Base-by-base conservation (phyloP, 2,329 filamentous ascomycete genomes). In the Samsoniella hepiali region DNA sequence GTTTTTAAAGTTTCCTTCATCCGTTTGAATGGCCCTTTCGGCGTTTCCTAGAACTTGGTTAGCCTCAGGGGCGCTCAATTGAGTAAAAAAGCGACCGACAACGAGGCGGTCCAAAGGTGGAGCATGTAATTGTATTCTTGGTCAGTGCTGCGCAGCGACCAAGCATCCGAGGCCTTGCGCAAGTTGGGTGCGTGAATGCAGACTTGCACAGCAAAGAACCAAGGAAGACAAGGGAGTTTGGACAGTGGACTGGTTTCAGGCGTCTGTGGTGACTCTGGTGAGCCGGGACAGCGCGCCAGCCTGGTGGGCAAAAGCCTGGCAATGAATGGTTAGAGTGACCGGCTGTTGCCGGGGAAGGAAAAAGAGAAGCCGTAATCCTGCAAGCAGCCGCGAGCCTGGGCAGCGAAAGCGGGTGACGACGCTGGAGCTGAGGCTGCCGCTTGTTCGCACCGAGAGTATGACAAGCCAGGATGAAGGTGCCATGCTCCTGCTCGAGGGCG, bases 191-290 rank as follows among this genome's bases (percentile, higher is more conserved):
- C 11, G 34, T 50, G n/a, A 51, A 34, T 51, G 32, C 17, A 32
- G 57, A 42, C 40, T n/a, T 32, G 27, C 29, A 22, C 36, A 11
- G 27, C 49, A 8, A n/a, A 45, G 17, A 45, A 29, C 11, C 13
- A 45, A 32, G 47, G 27, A 55, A 32, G 38, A 9, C 17, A 38
- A 36, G 32, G 22, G 44, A 42, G 57, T 59, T 59, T 59, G 57
- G 47, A 59, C 47, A 51, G 57, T 32, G 47, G 36, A 50, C 57
- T 59, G 27, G 57, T 59, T 59, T 59, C 57, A 51, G 57, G 57
- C 57, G 17, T 49, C 17, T 31, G 58, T 45, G 49, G 36, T 45
- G 22, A n/a, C n/a, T 22, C 22, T 45, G n/a, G 27, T 44, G 38
- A 54, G 49, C 49, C 58, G 29, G 17, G 58, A 27, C 47, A 22